Evolutionary conservation across 257 asterid species (phyloP).

Genomic region (Plectranthus barbatus): DNA sequence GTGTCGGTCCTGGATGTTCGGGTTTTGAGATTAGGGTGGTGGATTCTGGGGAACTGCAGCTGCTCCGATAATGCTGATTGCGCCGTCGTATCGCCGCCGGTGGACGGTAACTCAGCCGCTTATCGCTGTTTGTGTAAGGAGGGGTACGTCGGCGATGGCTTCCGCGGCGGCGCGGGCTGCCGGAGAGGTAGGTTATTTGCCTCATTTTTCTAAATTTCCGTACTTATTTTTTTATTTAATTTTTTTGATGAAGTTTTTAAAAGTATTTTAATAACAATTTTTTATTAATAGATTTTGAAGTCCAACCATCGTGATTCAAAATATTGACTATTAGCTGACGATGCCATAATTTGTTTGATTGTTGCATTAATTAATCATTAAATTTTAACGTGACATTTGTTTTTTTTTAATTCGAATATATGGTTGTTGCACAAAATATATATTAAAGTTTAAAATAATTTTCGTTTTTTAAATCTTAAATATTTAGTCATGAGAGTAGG

Average conservation of each 20-base stretch:
- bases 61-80: conserved; percentile 51
- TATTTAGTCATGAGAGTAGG: not conserved
- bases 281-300: too few relatives aligned
- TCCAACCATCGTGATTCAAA: not conserved
- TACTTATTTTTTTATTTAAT: too few relatives aligned
- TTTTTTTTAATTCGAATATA: too few relatives aligned
- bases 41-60: conserved; percentile 38
- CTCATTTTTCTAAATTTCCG: not conserved
- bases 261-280: too few relatives aligned
- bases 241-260: too few relatives aligned
- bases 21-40: conserved; percentile 54
- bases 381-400: not conserved
- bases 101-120: conserved; percentile 15
- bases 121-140: conserved; percentile 47
- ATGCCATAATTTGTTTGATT: not conserved
- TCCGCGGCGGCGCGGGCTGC: conserved; percentile 21
- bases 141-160: conserved; percentile 65
- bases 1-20: conserved; percentile 44
- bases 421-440: not conserved
- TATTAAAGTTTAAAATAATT: not conserved
- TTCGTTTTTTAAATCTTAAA: too few relatives aligned
- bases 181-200: not conserved
- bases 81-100: conserved; percentile 14
- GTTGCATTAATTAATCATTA: not conserved
- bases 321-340: not conserved